Percentiles rank a stretch among this genome's conserved stretches.
Conservation (phyloP, 371 early-diverging fungal species). For the Mortierella sp. region DNA sequence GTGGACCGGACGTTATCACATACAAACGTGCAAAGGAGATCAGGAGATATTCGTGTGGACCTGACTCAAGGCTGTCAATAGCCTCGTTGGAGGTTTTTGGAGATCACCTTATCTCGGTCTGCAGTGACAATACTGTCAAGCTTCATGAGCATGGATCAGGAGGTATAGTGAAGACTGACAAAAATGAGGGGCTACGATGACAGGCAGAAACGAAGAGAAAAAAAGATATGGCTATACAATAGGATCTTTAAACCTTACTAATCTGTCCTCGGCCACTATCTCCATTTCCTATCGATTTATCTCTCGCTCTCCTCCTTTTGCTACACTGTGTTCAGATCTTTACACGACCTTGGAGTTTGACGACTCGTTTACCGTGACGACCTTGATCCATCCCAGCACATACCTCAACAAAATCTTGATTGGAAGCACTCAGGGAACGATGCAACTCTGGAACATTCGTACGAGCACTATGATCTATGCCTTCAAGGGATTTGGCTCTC, state of each 20-base stretch:
- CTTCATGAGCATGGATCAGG: conserved; percentile 77
- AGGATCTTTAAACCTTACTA: no score
- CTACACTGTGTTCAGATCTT: conserved; percentile 57
- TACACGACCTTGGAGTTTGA: conserved; percentile 85
- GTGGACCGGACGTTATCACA: conserved; percentile 69
- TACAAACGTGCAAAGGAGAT: conserved; percentile 81
- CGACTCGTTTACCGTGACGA: conserved; percentile 74
- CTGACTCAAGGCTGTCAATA: conserved; percentile 40
- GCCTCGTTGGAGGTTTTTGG: conserved; percentile 71
- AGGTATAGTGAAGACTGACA: conserved; percentile 57
- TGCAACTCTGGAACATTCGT: conserved; percentile 95
- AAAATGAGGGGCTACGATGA: background rate
- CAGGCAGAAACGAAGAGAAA: background rate
- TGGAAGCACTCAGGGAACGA: conserved; percentile 83
- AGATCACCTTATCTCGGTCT: conserved; percentile 78
- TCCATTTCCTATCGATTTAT: background rate
- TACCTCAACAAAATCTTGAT: conserved; percentile 96
- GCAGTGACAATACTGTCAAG: conserved; percentile 82
- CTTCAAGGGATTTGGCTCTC: conserved; percentile 77
- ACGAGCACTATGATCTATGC: conserved; percentile 82
- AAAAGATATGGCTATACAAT: background rate
- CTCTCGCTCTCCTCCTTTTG: background rate
- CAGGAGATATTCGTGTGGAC: conserved; percentile 42
- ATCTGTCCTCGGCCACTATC: no score
- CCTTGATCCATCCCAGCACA: conserved; percentile 92